Base-by-base conservation (phyloP, 768 basidiomycete species). In the Trametes maxima region DNA sequence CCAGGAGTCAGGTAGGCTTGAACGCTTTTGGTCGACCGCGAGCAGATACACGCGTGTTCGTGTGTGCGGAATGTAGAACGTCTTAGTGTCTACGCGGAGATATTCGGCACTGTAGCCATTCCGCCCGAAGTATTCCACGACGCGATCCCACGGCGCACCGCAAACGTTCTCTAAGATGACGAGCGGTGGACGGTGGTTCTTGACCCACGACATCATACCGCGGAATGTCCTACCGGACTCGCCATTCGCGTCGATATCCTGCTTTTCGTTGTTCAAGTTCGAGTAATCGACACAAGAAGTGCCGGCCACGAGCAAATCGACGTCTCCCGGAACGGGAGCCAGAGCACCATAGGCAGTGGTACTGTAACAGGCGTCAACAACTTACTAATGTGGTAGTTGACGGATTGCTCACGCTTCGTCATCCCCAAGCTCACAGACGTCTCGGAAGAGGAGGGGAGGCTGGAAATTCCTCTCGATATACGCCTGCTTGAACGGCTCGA, bases 211-310 rank as follows among this genome's bases (percentile, higher is more conserved):
- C 82, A 95, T 85, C 95, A 98, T 98, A 10, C 95, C 95, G 44
- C 88, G 84, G 73, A 97, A 98, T 0, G 95, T 98, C 39, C 90
- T 82, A 7, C 95, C 94, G 14, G 94, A 96, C 74, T 98, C 95
- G 47, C 95, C 95, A 59, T 90, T 87, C 6, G 82, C 93, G 48
- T 93, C 87, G 33, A 98, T 92, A 36, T 86, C 88, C 72, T 98
- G 93, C 72, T 93, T 93, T 70, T 92, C 84, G 67, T 90, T 94
- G 73, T 98, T 98, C 59, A 98, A 82, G 69, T 89, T 93, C n/a
- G 95, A 97, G 67, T 96, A 97, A 71, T 97, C 95, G 65, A 97
- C 95, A 63, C 95, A 98, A 21, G 94, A 96, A 1, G 95, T 98
- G 33, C 95, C 95, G 2, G 95, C 95, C 59, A 98, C 83, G 28